Percentiles rank a stretch among this genome's conserved stretches.
Evolutionary conservation across 2,329 filamentous ascomycete species (phyloP).

Genomic region (Cercospora sojina): DNA sequence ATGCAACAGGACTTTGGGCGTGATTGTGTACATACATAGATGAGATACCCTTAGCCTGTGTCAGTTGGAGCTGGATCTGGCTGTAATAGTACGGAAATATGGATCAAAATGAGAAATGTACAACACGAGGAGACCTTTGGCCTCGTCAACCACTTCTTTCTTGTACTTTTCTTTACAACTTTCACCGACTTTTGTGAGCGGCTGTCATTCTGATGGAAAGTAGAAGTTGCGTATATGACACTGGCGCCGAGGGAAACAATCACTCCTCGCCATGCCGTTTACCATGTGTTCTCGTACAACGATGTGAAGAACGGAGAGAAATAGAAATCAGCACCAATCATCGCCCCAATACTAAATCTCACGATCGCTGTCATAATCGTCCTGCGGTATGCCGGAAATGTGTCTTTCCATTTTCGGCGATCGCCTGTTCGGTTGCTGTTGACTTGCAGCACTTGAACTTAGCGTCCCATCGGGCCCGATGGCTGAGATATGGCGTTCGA

Average conservation of each 20-base stretch:
- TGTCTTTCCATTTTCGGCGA: slow-evolving; percentile 19
- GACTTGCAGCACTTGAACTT: neutral
- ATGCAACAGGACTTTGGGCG: neutral
- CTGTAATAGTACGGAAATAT: slow-evolving; percentile 3
- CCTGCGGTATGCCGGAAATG: slow-evolving; percentile 21
- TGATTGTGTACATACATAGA: slow-evolving; percentile 17
- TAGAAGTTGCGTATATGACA: too few species aligned
- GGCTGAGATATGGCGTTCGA: slow-evolving; percentile 19
- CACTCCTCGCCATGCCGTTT: neutral
- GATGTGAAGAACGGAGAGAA: too few species aligned
- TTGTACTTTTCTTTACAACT: too few species aligned
- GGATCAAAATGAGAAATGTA: neutral
- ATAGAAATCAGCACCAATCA: too few species aligned
- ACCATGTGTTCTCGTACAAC: neutral
- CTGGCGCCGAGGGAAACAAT: too few species aligned
- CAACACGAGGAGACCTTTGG: neutral
- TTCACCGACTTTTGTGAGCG: too few species aligned
- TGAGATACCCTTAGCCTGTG: slow-evolving; percentile 18
- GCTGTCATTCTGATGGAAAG: too few species aligned
- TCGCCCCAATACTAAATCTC: neutral
- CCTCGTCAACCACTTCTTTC: neutral
- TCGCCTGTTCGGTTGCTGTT: neutral
- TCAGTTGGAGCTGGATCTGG: neutral
- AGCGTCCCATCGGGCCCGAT: slow-evolving; percentile 15
- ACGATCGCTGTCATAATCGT: slow-evolving; percentile 23